phyloP scores from a whole-genome alignment of 352 stramenopile species.

The Phytophthora europaea region DNA sequence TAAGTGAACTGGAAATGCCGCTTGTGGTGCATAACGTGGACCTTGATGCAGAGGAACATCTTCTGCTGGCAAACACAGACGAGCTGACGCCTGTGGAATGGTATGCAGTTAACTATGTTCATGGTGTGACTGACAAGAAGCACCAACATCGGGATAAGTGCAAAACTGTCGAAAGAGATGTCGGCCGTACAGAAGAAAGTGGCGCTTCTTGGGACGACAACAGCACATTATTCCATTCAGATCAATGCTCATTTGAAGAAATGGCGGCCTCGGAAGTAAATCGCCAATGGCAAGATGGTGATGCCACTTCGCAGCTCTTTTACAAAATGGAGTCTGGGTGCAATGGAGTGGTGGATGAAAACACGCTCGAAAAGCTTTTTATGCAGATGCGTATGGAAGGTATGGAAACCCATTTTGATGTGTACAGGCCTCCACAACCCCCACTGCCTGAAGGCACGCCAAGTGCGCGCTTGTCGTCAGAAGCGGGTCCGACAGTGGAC shows the following conservation, averaged over 20 bases:
- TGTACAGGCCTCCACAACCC: conserved; percentile 61
- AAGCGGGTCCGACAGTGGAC: conserved; percentile 31
- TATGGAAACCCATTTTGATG: conserved; percentile 64
- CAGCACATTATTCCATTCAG: conserved; percentile 31
- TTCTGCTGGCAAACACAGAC: conserved; percentile 85
- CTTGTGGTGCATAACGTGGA: conserved; percentile 75
- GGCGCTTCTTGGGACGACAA: conserved; percentile 20
- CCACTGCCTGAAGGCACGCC: conserved; percentile 4
- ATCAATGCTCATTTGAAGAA: conserved; percentile 58
- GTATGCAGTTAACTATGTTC: conserved; percentile 86
- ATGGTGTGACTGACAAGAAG: conserved; percentile 73
- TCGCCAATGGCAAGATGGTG: conserved; percentile 55
- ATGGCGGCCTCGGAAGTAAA: conserved; percentile 43
- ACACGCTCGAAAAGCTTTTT: conserved; percentile 53
- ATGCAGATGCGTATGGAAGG: conserved; percentile 63
- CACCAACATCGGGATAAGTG: conserved; percentile 26
- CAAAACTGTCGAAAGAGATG: conserved; percentile 25
- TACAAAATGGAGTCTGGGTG: conserved; percentile 28
- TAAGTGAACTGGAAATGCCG: conserved; percentile 51
- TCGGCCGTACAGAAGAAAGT: conserved; percentile 20
- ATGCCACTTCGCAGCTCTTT: conserved; percentile 55
- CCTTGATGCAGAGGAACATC: conserved; percentile 82
- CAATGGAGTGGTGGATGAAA: conserved; percentile 26
- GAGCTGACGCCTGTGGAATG: conserved; percentile 87
- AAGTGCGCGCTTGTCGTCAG: conserved; percentile 31